Evolutionary conservation across 2,329 filamentous ascomycete species (phyloP), one percentile per base, ranked within the genome.

Genomic region (Fusarium brachygibbosum): DNA sequence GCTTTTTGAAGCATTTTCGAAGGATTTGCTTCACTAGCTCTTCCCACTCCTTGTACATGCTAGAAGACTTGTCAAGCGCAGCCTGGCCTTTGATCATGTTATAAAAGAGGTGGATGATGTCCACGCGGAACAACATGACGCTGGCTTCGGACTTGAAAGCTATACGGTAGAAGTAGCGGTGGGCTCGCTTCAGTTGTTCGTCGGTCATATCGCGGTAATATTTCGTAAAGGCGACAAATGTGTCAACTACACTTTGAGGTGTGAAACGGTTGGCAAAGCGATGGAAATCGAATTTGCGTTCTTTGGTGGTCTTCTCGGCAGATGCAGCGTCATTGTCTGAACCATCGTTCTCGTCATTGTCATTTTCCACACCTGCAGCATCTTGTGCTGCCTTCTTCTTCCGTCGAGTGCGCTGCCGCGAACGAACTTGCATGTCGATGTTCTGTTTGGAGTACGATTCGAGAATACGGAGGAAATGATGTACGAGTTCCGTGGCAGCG

Each of bases 371-470:
- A 4, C 64, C 75, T 2, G 58, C 56, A 17, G 72, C 69, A 28
- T 74, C 53, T 70, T 82, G 86, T 23, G 83, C 85, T 21, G 86
- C 87, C 79, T 90, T 91, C 79, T 91, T 92, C 81, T 93, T 96
- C 74, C 86, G 89, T 42, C 91, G 87, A 6, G 90, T 88, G 49
- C 91, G 86, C 69, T 91, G 88, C 65, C 92, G 90, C 1, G 94
- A 97, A 52, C 94, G 92, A 25, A 99, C 90, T 78, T 98, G 94
- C 84, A 99, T 88, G 75, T 98, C 94, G 8, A 91, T 88, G 73
- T 99, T 98, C 76, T 97, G 93, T 78, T 98, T 98, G 0, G 94
- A 95, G 76, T 98, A 99, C 8, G 89, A 88, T 79, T 99, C 96
- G 25, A 99, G 82, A 79, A 98, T 94, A 44, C 94, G 91, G 54